Base-by-base conservation (phyloP, 805 yeast genomes). In the Schwanniomyces sp. region DNA sequence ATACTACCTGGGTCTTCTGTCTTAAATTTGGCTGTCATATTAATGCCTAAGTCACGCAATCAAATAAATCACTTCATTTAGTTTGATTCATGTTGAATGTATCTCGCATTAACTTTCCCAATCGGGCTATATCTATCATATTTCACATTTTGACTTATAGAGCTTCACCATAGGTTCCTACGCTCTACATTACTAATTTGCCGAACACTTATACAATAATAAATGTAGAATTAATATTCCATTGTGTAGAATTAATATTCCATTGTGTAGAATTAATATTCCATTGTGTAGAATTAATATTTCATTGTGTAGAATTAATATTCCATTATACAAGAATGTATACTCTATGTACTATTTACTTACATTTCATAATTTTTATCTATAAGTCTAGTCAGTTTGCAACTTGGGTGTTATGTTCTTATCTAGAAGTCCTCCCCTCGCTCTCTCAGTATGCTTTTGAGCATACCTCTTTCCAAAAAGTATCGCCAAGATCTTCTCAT, bases 381-480 rank as follows among this genome's bases (percentile, higher is more conserved):
- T 32, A 32, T 7, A 14, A 14, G 17, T 11, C 17, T 16, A 32
- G 7, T 32, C 36, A 28, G n/a, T 14, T 29, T 14, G 21, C 3
- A 32, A 18, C 24, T 14, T 34, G 29, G 26, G 26, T 4, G 16
- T 21, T 7, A 29, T n/a, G 26, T 34, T 25, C 9, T 39, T 43
- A 37, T 56, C 66, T 14, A 66, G 50, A 24, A 69, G 52, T 5
- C 73, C 73, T n/a, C 74, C 75, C 14, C 57, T 49, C 43, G 55
- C 61, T 53, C 61, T 70, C 55, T 81, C 85, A 16, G 76, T 74
- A 38, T 80, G 82, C 52, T 77, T 64, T 12, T 70, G 72, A 9
- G 69, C 74, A 49, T 62, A 79, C 59, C 74, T 82, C 53, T 80
- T 81, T 12, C 96, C 95, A 56, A 82, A 76, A 0, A 75, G 38